Evolutionary conservation across 768 basidiomycete species (phyloP), one percentile per base, ranked within the genome.

Genomic region (Tylopilus sp.): DNA sequence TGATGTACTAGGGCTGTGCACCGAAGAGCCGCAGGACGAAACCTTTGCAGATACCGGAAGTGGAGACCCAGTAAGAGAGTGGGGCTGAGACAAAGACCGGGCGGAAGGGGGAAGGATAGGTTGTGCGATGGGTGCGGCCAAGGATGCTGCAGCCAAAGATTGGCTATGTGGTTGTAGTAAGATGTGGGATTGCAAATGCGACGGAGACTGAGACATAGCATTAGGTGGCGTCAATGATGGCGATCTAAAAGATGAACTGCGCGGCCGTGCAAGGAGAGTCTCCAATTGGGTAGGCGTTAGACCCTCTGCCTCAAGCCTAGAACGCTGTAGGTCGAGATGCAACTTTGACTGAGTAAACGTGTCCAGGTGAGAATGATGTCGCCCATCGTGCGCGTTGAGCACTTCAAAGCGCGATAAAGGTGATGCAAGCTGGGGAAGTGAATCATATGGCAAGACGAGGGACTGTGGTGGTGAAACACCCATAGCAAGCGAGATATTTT

Each of bases 21-120:
- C 50, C 9, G 63, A 64, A 22, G 68, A 57, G 21, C 53, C 55
- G 5, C 58, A 55, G 12, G 69, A 59, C 3, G 60, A 51, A 21
- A 51, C 51, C 26, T 57, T 67, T 21, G 67, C 40, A 20, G 66
- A 64, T 39, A 56, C 47, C 15, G 44, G 38, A 39, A 52, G 62
- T 15, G 67, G 67, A 20, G 67, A 69, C n/a, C 60, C 65, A 11
- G 60, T 52, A 25, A 69, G 57, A 8, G 67, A 70, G 40, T 57
- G 69, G 20, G 67, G 56, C 25, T 51, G 62, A 1, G 66, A 66
- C 13, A 66, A 46, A 7, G 67, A 53, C 33, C 53, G 57, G 13
- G 66, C 44, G 18, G 60, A 41, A 38, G 66, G 40, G 11, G 61
- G 44, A 4, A 57, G 54, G 11, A 67, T 47, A 8, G 67, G 48